phyloP scores from a whole-genome alignment of 1,284 basidiomycete species.

The Ganoderma sp. region DNA sequence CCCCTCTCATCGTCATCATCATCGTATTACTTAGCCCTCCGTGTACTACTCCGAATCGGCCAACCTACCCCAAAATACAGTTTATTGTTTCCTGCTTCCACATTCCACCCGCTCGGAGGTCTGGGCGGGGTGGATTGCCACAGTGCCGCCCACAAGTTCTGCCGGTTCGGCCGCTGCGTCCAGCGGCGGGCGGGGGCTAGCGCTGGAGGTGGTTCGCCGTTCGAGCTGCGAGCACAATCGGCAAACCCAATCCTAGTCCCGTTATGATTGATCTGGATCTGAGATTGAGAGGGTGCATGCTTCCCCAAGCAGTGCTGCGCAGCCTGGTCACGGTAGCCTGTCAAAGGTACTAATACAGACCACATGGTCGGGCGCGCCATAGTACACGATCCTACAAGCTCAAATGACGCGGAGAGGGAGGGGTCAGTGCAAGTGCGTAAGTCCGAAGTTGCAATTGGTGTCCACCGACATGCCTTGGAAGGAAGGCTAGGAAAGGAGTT shows the following conservation, averaged over 20 bases:
- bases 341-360: neutral
- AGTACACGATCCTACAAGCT: neutral
- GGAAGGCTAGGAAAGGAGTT: neutral
- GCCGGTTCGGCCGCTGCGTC: neutral
- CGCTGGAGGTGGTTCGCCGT: neutral
- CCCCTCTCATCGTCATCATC: neutral
- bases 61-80: neutral
- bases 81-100: neutral
- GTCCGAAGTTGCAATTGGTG: neutral
- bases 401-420: neutral
- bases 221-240: neutral
- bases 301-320: constrained; percentile 7
- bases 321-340: neutral
- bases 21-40: constrained; percentile 1
- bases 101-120: neutral
- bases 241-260: neutral
- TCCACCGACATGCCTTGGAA: neutral
- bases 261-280: constrained; percentile 9
- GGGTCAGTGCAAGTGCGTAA: neutral
- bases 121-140: neutral
- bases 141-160: too few relatives aligned
- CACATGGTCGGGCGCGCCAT: neutral
- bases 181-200: neutral
- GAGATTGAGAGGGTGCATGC: neutral
- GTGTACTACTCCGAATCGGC: neutral